phyloP scores from a whole-genome alignment of 148 eudicot species.

The Rhododendron ferrugineum region DNA sequence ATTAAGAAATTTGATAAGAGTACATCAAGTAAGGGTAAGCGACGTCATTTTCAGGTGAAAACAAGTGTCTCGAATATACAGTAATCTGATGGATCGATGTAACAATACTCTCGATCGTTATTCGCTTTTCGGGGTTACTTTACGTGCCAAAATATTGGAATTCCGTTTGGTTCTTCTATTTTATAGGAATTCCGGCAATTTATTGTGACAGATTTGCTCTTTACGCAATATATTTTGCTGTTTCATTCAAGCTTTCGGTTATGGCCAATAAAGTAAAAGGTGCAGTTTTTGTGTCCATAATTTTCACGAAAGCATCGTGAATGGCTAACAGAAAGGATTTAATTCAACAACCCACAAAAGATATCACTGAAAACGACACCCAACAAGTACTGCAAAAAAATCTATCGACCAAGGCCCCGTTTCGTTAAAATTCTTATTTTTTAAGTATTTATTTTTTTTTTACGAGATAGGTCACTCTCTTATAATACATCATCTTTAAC shows the following conservation, averaged over 20 bases:
- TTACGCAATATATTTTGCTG: not conserved
- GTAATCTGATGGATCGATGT: not conserved
- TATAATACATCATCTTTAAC: accelerated
- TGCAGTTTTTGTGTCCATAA: constrained; percentile 8
- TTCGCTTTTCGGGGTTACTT: not conserved
- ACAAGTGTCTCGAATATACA: not conserved
- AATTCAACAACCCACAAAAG: constrained; percentile 20
- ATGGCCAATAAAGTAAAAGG: not conserved
- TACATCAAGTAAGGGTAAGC: not conserved
- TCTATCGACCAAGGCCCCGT: too few relatives aligned
- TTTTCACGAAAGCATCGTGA: constrained; percentile 29
- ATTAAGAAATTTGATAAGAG: too few relatives aligned
- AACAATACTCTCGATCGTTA: not conserved
- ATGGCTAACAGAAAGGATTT: constrained; percentile 15
- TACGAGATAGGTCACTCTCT: too few relatives aligned
- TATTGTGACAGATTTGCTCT: not conserved
- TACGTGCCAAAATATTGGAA: not conserved
- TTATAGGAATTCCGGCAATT: not conserved
- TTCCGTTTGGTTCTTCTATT: not conserved
- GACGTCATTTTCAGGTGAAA: not conserved
- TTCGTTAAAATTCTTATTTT: too few relatives aligned
- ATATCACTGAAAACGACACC: constrained; percentile 9
- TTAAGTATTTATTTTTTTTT: too few relatives aligned
- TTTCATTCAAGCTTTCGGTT: constrained; percentile 6
- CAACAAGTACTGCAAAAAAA: not conserved